Percentiles rank a stretch among this genome's conserved stretches.
phyloP scores from a whole-genome alignment of 495 filamentous ascomycete genomes.

The Penicillium tannophilum region DNA sequence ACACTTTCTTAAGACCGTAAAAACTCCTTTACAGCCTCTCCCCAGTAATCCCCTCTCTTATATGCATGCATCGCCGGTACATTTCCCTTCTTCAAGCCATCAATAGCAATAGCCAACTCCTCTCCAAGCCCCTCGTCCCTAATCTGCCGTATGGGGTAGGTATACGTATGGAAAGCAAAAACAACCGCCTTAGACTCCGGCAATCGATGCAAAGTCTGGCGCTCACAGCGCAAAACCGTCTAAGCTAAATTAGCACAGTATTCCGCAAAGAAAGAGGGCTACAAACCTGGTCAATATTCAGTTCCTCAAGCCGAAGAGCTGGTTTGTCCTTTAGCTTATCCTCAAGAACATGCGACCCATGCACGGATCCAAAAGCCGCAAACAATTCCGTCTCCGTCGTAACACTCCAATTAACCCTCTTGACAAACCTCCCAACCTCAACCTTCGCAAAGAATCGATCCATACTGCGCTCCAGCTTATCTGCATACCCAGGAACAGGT shows the following conservation, averaged over 20 bases:
- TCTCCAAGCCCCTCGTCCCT: slow-evolving; percentile 68
- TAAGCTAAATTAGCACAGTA: slow-evolving; percentile 22
- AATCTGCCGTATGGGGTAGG: slow-evolving; percentile 67
- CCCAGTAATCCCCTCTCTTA: slow-evolving; percentile 66
- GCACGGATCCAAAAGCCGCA: slow-evolving; percentile 44
- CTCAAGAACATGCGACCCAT: slow-evolving; percentile 18
- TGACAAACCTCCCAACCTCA: slow-evolving; percentile 42
- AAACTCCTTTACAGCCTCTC: slow-evolving; percentile 60
- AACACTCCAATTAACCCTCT: slow-evolving; percentile 62
- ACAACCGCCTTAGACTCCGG: slow-evolving; percentile 66
- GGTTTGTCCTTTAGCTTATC: slow-evolving; percentile 38
- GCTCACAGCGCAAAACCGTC: slow-evolving; percentile 66
- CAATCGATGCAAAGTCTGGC: slow-evolving; percentile 76
- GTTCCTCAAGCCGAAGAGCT: slow-evolving; percentile 39
- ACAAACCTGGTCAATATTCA: slow-evolving; percentile 54
- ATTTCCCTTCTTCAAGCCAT: slow-evolving; percentile 69
- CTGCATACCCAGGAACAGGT: slow-evolving; percentile 68
- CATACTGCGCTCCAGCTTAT: slow-evolving; percentile 74
- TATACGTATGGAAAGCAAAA: slow-evolving; percentile 81
- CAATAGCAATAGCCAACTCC: slow-evolving; percentile 69
- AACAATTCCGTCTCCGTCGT: slow-evolving; percentile 60
- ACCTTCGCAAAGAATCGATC: slow-evolving; percentile 68
- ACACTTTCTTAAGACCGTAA: slow-evolving; percentile 39
- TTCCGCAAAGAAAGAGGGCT: background rate
- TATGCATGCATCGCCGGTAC: slow-evolving; percentile 68